phyloP scores from a whole-genome alignment of 495 filamentous ascomycete genomes.

The Rhypophila decipiens region DNA sequence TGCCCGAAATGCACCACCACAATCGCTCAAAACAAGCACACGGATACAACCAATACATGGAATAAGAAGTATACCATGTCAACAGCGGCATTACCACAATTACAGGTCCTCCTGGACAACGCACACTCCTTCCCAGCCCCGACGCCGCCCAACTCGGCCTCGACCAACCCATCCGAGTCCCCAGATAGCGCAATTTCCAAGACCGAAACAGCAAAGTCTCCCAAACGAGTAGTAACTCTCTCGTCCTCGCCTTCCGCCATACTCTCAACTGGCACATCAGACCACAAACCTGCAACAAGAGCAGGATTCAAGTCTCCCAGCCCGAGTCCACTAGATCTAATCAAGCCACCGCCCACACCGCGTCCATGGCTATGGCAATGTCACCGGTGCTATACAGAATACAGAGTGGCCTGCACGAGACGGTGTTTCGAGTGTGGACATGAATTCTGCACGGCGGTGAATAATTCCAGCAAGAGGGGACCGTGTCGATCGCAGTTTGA shows the following conservation, averaged over 20 bases:
- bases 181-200: background rate
- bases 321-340: background rate
- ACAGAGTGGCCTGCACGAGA: conserved; percentile 36
- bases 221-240: background rate
- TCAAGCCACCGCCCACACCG: conserved; percentile 18
- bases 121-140: background rate
- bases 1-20: no score
- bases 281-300: background rate
- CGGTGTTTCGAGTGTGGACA: conserved; percentile 42
- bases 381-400: conserved; percentile 30
- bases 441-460: conserved; percentile 25
- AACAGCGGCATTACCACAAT: no score
- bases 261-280: background rate
- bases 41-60: no score
- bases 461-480: background rate
- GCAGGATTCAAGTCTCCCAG: background rate
- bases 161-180: background rate
- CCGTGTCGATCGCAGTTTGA: conserved; percentile 33
- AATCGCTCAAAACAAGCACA: no score
- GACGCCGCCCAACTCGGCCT: background rate
- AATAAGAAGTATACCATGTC: no score
- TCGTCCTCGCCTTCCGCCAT: background rate
- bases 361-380: conserved; percentile 41
- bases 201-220: background rate
- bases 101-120: background rate